Base-by-base conservation (phyloP, 805 yeast species). In the Candida boidinii region DNA sequence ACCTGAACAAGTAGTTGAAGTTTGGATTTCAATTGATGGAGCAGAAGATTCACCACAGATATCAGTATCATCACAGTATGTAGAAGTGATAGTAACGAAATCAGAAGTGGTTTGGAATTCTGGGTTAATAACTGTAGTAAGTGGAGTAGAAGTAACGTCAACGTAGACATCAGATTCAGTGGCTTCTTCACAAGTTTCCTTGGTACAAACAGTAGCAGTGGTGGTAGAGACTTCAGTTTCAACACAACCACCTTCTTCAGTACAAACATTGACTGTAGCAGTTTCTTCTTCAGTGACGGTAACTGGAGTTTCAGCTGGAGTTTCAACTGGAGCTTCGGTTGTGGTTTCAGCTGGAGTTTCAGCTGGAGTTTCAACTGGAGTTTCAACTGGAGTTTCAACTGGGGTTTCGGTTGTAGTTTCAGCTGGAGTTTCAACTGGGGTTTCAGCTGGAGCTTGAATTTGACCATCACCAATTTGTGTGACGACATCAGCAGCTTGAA, bases 141-240 rank as follows among this genome's bases (percentile, higher is more conserved):
- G 51, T 38, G 73, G 73, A 28, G 73, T 65, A 39, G 54, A 43
- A 42, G 70, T 64, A 42, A 56, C 51, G 38, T 65, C 67, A 35
- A 60, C 62, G 28, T 40, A 35, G 14, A 42, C 29, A 22, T 40
- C 41, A 14, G 41, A 31, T 13, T 30, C 26, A 19, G 21, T 19
- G 21, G 21, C 21, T 19, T 19, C 21, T 19, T 19, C 16, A 12
- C 24, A 26, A 23, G 28, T 29, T 8, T 17, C 30, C n/a, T 17
- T 17, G n/a, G 30, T 26, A 23, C 26, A 26, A 10, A 35, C 23
- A 8, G 34, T 30, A 9, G 17, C 12, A 14, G 36, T 22, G 10
- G 26, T 12, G 20, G 39, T 27, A 7, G 29, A 7, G 17, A 7
- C 17, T 7, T 16, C 23, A 18, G 35, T 28, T 11, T 26, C 26